Evolutionary conservation across 2,329 filamentous ascomycete genomes (phyloP).

Genomic region (Thelonectria blattea): DNA sequence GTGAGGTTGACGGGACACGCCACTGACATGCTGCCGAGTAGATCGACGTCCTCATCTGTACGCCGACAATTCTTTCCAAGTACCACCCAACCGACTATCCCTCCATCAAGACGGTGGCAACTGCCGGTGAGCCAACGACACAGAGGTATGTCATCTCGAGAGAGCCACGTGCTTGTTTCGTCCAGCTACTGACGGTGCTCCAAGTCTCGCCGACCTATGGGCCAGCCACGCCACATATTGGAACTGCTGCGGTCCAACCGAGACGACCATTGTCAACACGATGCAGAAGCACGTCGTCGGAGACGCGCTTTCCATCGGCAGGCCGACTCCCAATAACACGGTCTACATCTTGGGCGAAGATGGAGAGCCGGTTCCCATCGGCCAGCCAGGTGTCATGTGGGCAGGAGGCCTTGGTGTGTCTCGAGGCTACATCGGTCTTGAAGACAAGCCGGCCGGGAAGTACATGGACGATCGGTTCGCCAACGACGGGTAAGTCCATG

Average conservation of each 20-base stretch:
- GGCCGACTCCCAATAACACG: conserved; percentile 58
- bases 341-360: conserved; percentile 61
- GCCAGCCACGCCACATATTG: conserved; percentile 54
- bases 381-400: conserved; percentile 60
- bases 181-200: conserved; percentile 18
- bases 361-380: conserved; percentile 50
- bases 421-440: conserved; percentile 61
- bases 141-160: conserved; percentile 42
- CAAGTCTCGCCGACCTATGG: conserved; percentile 61
- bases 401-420: conserved; percentile 62
- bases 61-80: conserved; percentile 60
- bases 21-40: conserved; percentile 31
- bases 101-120: conserved; percentile 58
- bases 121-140: conserved; percentile 61
- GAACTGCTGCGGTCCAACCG: conserved; percentile 66
- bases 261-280: conserved; percentile 66
- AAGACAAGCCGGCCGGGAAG: conserved; percentile 54
- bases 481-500: conserved; percentile 53
- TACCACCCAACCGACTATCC: conserved; percentile 54
- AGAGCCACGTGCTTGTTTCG: neutral
- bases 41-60: conserved; percentile 61
- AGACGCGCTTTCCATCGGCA: conserved; percentile 57
- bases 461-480: conserved; percentile 59
- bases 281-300: conserved; percentile 57
- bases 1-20: neutral